Evolutionary conservation across 2,329 filamentous ascomycete species (phyloP).

Genomic region (Leptographium procerum): DNA sequence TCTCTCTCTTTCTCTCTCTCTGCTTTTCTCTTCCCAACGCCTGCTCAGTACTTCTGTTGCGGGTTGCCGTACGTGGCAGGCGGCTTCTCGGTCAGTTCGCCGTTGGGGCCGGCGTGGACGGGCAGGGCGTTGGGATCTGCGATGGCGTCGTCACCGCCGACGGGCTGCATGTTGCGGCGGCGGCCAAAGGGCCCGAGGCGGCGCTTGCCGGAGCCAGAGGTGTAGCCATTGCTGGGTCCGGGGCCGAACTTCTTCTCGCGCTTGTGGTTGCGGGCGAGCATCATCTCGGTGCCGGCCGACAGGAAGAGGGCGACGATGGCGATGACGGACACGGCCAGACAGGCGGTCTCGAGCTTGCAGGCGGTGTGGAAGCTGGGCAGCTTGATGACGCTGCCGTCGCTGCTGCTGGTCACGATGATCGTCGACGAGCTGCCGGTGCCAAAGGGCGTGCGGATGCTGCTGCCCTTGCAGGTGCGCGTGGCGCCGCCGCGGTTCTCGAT

Average conservation of each 20-base stretch:
- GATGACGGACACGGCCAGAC: slow-evolving; percentile 67
- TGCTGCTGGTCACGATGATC: slow-evolving; percentile 33
- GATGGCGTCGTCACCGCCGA: slow-evolving; percentile 17
- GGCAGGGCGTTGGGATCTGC: slow-evolving; percentile 18
- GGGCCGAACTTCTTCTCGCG: slow-evolving; percentile 30
- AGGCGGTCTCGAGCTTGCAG: slow-evolving; percentile 66
- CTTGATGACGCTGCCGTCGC: slow-evolving; percentile 35
- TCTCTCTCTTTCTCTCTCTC: slow-evolving; percentile 1
- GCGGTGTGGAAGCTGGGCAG: slow-evolving; percentile 39
- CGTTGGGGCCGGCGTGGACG: slow-evolving; percentile 16
- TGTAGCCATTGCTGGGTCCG: slow-evolving; percentile 28
- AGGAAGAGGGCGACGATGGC: slow-evolving; percentile 37
- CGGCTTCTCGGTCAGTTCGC: slow-evolving; percentile 4
- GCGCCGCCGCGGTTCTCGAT: slow-evolving; percentile 60
- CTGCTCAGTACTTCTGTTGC: slow-evolving; percentile 3
- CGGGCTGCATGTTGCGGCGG: slow-evolving; percentile 9
- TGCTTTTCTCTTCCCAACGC: background rate
- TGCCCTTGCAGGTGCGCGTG: slow-evolving; percentile 44
- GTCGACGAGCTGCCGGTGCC: slow-evolving; percentile 48
- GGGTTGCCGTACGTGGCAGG: slow-evolving; percentile 9
- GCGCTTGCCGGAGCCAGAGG: slow-evolving; percentile 22
- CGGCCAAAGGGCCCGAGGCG: slow-evolving; percentile 22
- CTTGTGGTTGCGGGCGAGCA: slow-evolving; percentile 19
- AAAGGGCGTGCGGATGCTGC: slow-evolving; percentile 52
- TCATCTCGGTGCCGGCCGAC: slow-evolving; percentile 16